phyloP scores from a whole-genome alignment of 208 protist species.

The Crithidia mellificae region DNA sequence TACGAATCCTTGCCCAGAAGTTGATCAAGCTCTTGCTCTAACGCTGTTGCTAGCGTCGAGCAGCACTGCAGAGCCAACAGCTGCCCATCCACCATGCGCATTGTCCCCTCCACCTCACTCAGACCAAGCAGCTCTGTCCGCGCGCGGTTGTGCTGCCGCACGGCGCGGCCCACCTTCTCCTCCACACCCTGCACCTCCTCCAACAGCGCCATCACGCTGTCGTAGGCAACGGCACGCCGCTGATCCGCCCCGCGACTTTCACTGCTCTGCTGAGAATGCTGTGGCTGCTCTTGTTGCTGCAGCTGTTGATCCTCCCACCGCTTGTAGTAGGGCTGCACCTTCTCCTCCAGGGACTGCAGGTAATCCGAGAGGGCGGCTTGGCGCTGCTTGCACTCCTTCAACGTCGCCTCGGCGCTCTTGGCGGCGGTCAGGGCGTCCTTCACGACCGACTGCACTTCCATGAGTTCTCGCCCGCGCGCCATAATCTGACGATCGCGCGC shows the following conservation, averaged over 20 bases:
- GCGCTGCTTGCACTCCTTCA: constrained; percentile 54
- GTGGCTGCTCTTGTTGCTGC: constrained; percentile 12
- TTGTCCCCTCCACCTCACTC: constrained; percentile 53
- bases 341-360: constrained; percentile 67
- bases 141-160: constrained; percentile 64
- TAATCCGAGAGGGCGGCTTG: constrained; percentile 52
- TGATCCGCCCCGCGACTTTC: constrained; percentile 37
- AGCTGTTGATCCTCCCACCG: constrained; percentile 34
- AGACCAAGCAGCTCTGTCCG: constrained; percentile 37
- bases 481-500: constrained; percentile 71
- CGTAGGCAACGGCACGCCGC: constrained; percentile 48
- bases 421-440: constrained; percentile 54
- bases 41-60: constrained; percentile 37
- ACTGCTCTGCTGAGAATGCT: too few relatives aligned
- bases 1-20: constrained; percentile 49
- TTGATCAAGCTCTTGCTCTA: constrained; percentile 65
- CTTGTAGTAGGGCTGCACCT: constrained; percentile 60
- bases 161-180: constrained; percentile 47
- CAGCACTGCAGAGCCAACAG: constrained; percentile 63
- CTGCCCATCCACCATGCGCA: constrained; percentile 66
- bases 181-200: constrained; percentile 66
- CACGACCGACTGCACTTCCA: constrained; percentile 44
- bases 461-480: constrained; percentile 57
- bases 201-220: constrained; percentile 60
- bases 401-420: constrained; percentile 45